A percentile compares a stretch with the other conserved stretches of the same genome.
Evolutionary conservation across 352 stramenopile genomes (phyloP).

Genomic region (Phytopythium delawarense): DNA sequence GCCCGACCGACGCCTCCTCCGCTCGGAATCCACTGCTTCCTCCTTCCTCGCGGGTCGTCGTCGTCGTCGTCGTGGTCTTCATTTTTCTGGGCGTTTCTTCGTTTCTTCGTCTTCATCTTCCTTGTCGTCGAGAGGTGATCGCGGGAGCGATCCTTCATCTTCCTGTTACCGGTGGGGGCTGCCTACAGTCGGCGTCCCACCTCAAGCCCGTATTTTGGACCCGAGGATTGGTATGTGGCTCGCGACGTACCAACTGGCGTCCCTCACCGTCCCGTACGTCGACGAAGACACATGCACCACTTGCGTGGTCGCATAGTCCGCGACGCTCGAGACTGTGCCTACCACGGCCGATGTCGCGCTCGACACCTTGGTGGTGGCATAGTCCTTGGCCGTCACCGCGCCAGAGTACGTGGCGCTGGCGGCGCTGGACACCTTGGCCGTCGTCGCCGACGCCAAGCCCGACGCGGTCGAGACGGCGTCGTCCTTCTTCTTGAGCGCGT

Average conservation of each 20-base stretch:
- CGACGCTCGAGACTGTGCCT: constrained; percentile 39
- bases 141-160: not conserved
- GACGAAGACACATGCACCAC: constrained; percentile 68
- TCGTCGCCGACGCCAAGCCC: constrained; percentile 36
- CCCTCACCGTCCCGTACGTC: constrained; percentile 49
- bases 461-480: constrained; percentile 34
- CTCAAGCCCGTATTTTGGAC: constrained; percentile 56
- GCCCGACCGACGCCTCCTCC: not conserved
- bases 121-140: not conserved
- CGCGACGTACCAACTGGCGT: constrained; percentile 42
- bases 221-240: constrained; percentile 63
- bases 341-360: constrained; percentile 32
- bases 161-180: constrained; percentile 35
- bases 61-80: constrained; percentile 3
- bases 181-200: constrained; percentile 32
- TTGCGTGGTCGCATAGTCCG: constrained; percentile 62
- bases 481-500: constrained; percentile 68
- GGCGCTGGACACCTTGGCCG: constrained; percentile 31
- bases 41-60: not conserved
- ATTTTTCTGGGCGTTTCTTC: constrained; percentile 1
- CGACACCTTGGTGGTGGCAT: constrained; percentile 42
- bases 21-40: not conserved
- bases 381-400: constrained; percentile 55
- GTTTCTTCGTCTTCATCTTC: not conserved
- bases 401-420: constrained; percentile 37